Evolutionary conservation across 108 stramenopile genomes (phyloP).

Genomic region (Mediolabrus comicus): DNA sequence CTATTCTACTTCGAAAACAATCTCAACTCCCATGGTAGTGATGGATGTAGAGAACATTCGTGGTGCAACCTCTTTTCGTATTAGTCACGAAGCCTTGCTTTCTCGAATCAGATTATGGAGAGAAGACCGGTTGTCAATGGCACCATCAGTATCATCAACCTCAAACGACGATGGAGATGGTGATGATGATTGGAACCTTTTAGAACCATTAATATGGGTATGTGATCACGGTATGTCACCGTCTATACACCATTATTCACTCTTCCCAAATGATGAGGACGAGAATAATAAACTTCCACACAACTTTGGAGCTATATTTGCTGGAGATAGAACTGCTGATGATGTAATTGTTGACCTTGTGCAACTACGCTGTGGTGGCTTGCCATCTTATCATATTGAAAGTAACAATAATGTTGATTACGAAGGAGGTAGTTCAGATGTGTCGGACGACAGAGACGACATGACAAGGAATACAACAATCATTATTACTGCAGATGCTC

Average conservation of each 20-base stretch:
- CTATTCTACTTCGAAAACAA: background rate
- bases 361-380: slow-evolving; percentile 19
- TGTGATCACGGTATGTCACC: slow-evolving; percentile 29
- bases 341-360: slow-evolving; percentile 69
- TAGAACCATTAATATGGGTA: slow-evolving; percentile 38
- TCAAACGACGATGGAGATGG: background rate
- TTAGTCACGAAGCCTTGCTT: slow-evolving; percentile 47
- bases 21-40: slow-evolving; percentile 23
- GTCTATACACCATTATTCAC: slow-evolving; percentile 27
- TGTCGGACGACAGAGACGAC: background rate
- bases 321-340: slow-evolving; percentile 60
- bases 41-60: slow-evolving; percentile 77
- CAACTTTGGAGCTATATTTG: slow-evolving; percentile 51
- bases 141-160: background rate
- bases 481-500: slow-evolving; percentile 68
- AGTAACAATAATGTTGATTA: background rate
- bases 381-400: background rate
- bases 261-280: background rate
- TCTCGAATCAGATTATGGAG: slow-evolving; percentile 34
- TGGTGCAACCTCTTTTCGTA: slow-evolving; percentile 59
- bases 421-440: slow-evolving; percentile 1
- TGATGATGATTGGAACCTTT: background rate
- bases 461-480: slow-evolving; percentile 34
- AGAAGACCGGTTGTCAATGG: slow-evolving; percentile 26
- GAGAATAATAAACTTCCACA: slow-evolving; percentile 22